A percentile compares a stretch with the other conserved stretches of the same genome.
These are phyloP conservation scores for Cyclocybe cylindracea DNA, from an alignment of 768 basidiomycete species.

Conservation along the genomic window DNA sequence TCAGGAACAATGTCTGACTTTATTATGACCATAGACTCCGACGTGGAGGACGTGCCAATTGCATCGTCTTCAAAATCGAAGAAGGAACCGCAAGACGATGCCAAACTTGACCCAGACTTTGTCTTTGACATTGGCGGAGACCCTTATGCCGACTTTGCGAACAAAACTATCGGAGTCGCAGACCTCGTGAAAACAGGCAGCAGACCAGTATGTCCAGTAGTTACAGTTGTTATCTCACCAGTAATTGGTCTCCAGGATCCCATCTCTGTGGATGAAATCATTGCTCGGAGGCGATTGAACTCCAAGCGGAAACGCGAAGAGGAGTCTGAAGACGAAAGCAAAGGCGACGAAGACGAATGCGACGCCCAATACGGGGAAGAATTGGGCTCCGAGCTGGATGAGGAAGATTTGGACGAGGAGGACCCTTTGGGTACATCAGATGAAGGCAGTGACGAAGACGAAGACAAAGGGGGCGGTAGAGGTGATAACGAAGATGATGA, in stretches of 20 bases:
- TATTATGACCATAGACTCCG: slow-evolving; percentile 85
- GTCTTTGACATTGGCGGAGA: slow-evolving; percentile 79
- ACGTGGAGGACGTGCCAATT: slow-evolving; percentile 53
- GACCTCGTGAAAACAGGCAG: slow-evolving; percentile 64
- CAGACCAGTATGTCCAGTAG: slow-evolving; percentile 53
- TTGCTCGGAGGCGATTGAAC: slow-evolving; percentile 64
- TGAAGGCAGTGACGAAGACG: slow-evolving; percentile 25
- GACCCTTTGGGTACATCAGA: slow-evolving; percentile 3
- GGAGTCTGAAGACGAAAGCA: slow-evolving; percentile 39
- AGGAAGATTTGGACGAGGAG: slow-evolving; percentile 29
- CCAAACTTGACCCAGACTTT: slow-evolving; percentile 78
- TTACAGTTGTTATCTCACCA: slow-evolving; percentile 8
- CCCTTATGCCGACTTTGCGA: slow-evolving; percentile 59
- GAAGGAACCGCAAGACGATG: slow-evolving; percentile 45
- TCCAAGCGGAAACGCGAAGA: slow-evolving; percentile 66
- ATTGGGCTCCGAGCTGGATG: slow-evolving; percentile 23
- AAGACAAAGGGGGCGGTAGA: slow-evolving; percentile 33
- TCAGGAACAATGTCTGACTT: slow-evolving; percentile 54
- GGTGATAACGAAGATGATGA: slow-evolving; percentile 28
- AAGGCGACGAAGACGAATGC: slow-evolving; percentile 29
- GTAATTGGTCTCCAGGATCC: slow-evolving; percentile 47
- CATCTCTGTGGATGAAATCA: slow-evolving; percentile 93
- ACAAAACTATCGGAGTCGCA: slow-evolving; percentile 36
- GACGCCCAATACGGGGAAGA: slow-evolving; percentile 28
- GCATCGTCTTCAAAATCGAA: slow-evolving; percentile 21